Evolutionary conservation across 352 stramenopile genomes (phyloP).

Genomic region (Globisporangium middletonii): DNA sequence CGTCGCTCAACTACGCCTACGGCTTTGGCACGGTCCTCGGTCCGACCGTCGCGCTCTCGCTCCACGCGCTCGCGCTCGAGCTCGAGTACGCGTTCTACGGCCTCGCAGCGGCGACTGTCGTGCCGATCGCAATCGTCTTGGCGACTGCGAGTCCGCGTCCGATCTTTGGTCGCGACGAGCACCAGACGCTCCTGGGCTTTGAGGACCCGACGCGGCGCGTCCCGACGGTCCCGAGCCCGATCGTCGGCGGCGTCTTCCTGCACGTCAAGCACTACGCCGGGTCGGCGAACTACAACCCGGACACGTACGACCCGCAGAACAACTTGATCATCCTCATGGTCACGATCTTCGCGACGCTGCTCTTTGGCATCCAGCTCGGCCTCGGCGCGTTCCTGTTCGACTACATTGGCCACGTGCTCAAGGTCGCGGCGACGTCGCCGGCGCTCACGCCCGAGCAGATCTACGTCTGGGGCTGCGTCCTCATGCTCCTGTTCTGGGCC

Average conservation of each 20-base stretch:
- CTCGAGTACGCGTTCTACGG: conserved; percentile 56
- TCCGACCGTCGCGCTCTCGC: conserved; percentile 35
- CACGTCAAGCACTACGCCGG: conserved; percentile 68
- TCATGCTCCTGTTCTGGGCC: conserved; percentile 74
- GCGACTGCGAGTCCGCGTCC: conserved; percentile 33
- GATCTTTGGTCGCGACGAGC: conserved; percentile 44
- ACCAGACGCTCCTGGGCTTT: conserved; percentile 57
- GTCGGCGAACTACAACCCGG: conserved; percentile 69
- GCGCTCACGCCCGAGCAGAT: conserved; percentile 20
- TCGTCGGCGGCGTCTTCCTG: conserved; percentile 78
- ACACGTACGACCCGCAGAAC: conserved; percentile 77
- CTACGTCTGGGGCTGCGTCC: conserved; percentile 47
- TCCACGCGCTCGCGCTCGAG: conserved; percentile 43
- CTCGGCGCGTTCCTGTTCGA: conserved; percentile 78
- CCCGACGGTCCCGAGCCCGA: conserved; percentile 72
- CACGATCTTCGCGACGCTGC: conserved; percentile 71
- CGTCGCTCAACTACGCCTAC: conserved; percentile 69
- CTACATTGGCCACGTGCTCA: conserved; percentile 63
- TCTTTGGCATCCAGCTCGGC: conserved; percentile 73
- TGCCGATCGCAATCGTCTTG: conserved; percentile 38
- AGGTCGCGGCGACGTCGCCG: conserved; percentile 13
- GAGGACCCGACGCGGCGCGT: conserved; percentile 71
- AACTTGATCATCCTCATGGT: conserved; percentile 84
- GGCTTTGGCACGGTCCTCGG: conserved; percentile 56
- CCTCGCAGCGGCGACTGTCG: conserved; percentile 32